Evolutionary conservation across 352 stramenopile species (phyloP).

Genomic region (Pythium folliculosum): DNA sequence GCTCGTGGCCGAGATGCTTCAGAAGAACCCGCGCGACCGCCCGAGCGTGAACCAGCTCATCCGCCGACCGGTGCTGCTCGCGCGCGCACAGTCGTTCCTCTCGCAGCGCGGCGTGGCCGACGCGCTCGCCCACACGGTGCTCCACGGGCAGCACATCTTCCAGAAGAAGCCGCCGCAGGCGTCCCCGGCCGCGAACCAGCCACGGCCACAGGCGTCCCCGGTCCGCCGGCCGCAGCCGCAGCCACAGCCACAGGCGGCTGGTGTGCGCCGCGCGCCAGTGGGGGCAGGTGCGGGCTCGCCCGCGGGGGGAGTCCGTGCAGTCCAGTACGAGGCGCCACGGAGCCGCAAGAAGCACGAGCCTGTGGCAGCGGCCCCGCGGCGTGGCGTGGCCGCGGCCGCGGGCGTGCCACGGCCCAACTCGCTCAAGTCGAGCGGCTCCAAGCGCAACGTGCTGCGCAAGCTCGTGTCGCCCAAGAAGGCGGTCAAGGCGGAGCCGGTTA

Average conservation of each 20-base stretch:
- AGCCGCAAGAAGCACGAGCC: constrained; percentile 10
- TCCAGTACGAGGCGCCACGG: constrained; percentile 3
- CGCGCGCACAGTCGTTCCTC: constrained; percentile 67
- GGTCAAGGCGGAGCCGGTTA: not conserved
- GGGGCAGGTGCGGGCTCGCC: not conserved
- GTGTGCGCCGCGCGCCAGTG: too few species aligned
- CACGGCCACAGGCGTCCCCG: too few species aligned
- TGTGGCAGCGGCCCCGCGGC: not conserved
- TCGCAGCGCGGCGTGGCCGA: constrained; percentile 49
- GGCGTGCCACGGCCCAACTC: constrained; percentile 3
- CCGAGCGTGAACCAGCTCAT: constrained; percentile 72
- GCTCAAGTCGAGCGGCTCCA: constrained; percentile 18
- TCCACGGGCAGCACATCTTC: constrained; percentile 76
- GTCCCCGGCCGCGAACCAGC: not conserved
- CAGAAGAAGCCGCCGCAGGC: not conserved
- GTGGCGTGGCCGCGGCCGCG: not conserved
- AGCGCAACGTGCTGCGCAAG: constrained; percentile 3
- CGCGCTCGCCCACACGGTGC: constrained; percentile 71
- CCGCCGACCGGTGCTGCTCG: constrained; percentile 51
- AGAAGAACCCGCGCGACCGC: constrained; percentile 56
- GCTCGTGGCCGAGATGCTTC: constrained; percentile 59
- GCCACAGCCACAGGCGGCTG: not conserved
- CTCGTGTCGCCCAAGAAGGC: not conserved
- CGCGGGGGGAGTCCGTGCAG: not conserved
- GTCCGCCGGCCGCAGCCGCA: not conserved